Evolutionary conservation across 305 asterid species (phyloP).

Genomic region (Lippia alba): DNA sequence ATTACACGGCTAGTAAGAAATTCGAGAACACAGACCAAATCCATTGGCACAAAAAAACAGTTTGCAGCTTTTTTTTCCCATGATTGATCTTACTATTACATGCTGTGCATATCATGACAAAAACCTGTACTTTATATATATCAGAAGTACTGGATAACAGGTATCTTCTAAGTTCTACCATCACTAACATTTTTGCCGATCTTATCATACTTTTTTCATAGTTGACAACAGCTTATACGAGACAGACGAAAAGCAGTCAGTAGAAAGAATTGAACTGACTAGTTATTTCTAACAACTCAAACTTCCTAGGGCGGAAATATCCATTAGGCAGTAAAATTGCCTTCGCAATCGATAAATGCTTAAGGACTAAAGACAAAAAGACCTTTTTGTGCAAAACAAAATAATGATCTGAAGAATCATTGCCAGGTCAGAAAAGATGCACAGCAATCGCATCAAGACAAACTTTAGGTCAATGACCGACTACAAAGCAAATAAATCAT

Average conservation of each 20-base stretch:
- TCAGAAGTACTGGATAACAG: not conserved
- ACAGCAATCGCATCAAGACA: too few relatives aligned
- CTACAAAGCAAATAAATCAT: too few relatives aligned
- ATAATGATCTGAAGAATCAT: too few relatives aligned
- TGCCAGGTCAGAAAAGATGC: too few relatives aligned
- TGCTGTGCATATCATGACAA: conserved; percentile 18
- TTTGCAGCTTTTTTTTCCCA: conserved; percentile 15
- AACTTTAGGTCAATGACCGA: too few relatives aligned
- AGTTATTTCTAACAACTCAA: not conserved
- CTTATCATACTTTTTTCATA: conserved; percentile 18
- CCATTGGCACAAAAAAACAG: conserved; percentile 14
- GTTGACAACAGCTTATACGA: not conserved
- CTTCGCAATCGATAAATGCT: too few relatives aligned
- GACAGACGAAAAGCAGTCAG: not conserved
- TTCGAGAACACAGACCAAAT: conserved; percentile 17
- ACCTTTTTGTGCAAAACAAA: too few relatives aligned
- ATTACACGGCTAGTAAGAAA: too few relatives aligned
- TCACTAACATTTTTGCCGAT: not conserved
- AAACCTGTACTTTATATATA: not conserved
- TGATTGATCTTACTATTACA: not conserved
- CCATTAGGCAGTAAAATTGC: too few relatives aligned
- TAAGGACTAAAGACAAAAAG: too few relatives aligned
- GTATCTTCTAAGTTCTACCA: conserved; percentile 25
- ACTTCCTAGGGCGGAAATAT: not conserved
- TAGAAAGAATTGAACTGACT: conserved; percentile 8